These are phyloP conservation scores for Lindgomyces ingoldianus DNA, from an alignment of 495 filamentous ascomycete genomes.

Conservation along the genomic window DNA sequence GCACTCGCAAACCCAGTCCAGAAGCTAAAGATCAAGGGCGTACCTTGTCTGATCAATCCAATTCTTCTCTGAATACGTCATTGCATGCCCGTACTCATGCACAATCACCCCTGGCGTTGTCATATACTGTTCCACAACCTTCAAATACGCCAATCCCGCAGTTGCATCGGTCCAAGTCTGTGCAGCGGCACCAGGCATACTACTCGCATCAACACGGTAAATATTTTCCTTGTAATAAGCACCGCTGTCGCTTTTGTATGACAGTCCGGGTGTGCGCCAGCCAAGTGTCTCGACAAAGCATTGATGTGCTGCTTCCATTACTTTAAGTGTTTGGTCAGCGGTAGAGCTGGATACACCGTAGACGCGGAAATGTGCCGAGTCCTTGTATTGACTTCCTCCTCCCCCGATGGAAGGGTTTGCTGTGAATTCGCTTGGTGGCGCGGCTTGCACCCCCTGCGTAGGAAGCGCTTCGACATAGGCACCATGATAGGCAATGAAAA, in stretches of 20 bases:
- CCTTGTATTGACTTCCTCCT: slow-evolving; percentile 44
- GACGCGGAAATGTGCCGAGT: slow-evolving; percentile 52
- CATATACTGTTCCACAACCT: slow-evolving; percentile 48
- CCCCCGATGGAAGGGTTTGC: slow-evolving; percentile 47
- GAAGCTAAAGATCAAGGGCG: background rate
- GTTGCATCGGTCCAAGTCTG: slow-evolving; percentile 42
- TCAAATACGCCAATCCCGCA: slow-evolving; percentile 47
- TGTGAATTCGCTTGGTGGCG: slow-evolving; percentile 36
- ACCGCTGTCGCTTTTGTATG: slow-evolving; percentile 45
- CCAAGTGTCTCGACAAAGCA: slow-evolving; percentile 49
- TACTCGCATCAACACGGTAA: slow-evolving; percentile 42
- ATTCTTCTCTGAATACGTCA: slow-evolving; percentile 47
- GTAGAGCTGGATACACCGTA: slow-evolving; percentile 41
- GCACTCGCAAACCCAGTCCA: background rate
- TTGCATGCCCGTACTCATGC: slow-evolving; percentile 52
- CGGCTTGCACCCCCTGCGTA: background rate
- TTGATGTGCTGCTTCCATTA: slow-evolving; percentile 49
- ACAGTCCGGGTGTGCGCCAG: slow-evolving; percentile 49
- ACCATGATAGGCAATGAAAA: slow-evolving; percentile 7
- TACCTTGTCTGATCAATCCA: slow-evolving; percentile 49
- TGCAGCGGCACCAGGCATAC: slow-evolving; percentile 43
- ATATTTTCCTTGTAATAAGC: slow-evolving; percentile 52
- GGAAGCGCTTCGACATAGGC: background rate
- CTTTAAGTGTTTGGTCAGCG: slow-evolving; percentile 41
- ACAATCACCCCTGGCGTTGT: slow-evolving; percentile 46